These are phyloP conservation scores for Lichtheimia hyalospora DNA, from an alignment of 371 early-diverging fungal species.

Conservation along the genomic window DNA sequence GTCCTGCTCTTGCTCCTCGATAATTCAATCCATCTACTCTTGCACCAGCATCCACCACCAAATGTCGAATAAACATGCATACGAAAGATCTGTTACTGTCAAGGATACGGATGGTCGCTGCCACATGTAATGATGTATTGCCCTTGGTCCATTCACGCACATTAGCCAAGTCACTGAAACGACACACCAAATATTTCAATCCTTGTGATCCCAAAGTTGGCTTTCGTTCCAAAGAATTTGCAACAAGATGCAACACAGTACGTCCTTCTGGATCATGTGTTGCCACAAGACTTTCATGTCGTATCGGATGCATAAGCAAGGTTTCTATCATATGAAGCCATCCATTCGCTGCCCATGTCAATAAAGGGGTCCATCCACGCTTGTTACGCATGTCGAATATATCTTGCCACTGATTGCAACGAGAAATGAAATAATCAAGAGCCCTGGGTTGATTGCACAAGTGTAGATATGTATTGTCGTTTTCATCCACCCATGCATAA, in stretches of 20 bases:
- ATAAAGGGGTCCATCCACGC: constrained; percentile 35
- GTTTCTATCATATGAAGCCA: constrained; percentile 33
- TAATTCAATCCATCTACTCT: constrained; percentile 29
- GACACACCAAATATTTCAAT: constrained; percentile 10
- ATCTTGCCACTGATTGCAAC: neutral
- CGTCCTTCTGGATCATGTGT: constrained; percentile 1
- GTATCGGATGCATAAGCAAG: constrained; percentile 9
- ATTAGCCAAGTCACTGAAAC: constrained; percentile 11
- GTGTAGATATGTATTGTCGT: constrained; percentile 47
- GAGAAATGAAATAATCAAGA: constrained; percentile 14
- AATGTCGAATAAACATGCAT: constrained; percentile 9
- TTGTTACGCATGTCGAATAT: constrained; percentile 24
- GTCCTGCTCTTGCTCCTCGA: constrained; percentile 38
- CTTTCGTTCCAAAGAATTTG: neutral
- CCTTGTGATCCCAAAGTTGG: constrained; percentile 7
- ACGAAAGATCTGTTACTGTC: neutral
- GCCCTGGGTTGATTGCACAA: constrained; percentile 22
- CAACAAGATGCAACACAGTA: constrained; percentile 1
- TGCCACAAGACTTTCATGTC: too few relatives aligned
- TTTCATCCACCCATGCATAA: constrained; percentile 20
- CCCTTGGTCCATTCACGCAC: constrained; percentile 30
- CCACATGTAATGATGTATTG: constrained; percentile 47
- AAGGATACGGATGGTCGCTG: constrained; percentile 3
- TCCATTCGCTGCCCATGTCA: constrained; percentile 48
- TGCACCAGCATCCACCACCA: constrained; percentile 28